Evolutionary conservation across 352 stramenopile species (phyloP), one percentile per base, ranked within the genome.

Genomic region (Peronospora belbahrii): DNA sequence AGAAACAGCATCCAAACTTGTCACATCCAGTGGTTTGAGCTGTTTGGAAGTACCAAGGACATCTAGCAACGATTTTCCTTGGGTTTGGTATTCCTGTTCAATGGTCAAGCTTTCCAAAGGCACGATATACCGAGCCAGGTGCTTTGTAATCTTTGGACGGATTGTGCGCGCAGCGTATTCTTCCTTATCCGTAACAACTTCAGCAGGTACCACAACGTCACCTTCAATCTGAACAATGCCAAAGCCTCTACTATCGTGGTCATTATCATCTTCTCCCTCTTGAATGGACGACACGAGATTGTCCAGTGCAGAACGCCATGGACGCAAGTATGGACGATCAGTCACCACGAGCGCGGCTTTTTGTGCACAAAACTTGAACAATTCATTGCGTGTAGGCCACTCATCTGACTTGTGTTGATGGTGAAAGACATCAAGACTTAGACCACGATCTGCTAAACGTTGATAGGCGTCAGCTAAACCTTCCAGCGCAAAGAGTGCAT

Each of bases 91-190:
- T 8, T 8, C 56, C 2, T 52, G n/a, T 5, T 58, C 33, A 13
- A 88, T 31, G 11, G 61, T 39, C 4, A 59, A 47, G 22, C 64
- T 62, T 20, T 80, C 50, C 14, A 93, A 50, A 23, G 60, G 52
- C 13, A 79, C 69, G 19, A 98, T 57, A 55, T 91, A 99, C 15
- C 78, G 74, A 0, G 82, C 62, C 17, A 98, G 62, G 6, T 96
- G 73, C 17, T 86, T 88, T 27, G 95, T 81, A 61, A 99, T 98
- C 67, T 97, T 98, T 2, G 87, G 81, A 46, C 97, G 88, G 42
- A 99, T 93, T n/a, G 96, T 99, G n/a, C 96, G 76, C 9, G 97
- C 97, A 19, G 95, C 94, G 41, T 97, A 97, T 77, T 99, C 95
- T 60, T 96, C 78, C 67, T 99, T 98, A 37, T 75, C 51, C 10